Percentiles rank a stretch among this genome's conserved stretches.
phyloP scores from a whole-genome alignment of 257 asterid genomes.

The Rehmannia glutinosa region DNA sequence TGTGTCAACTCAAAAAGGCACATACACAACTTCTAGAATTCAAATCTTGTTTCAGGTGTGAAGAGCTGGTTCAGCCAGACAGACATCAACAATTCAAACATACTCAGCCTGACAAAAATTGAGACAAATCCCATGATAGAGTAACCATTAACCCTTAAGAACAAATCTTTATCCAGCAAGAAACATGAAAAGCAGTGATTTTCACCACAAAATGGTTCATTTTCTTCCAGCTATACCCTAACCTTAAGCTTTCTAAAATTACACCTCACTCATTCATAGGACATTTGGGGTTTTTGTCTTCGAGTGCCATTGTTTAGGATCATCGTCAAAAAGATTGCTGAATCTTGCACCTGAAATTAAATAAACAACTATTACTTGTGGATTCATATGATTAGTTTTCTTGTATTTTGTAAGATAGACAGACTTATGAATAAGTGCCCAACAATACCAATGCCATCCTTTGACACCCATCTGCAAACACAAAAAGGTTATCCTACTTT shows the following conservation, averaged over 20 bases:
- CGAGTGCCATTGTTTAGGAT: constrained; percentile 98
- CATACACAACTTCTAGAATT: background rate
- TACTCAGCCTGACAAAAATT: too few relatives aligned
- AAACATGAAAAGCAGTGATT: background rate
- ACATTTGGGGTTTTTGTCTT: background rate
- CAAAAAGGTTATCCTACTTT: constrained; percentile 15
- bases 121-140: background rate
- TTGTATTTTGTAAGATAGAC: constrained; percentile 29
- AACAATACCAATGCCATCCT: constrained; percentile 97
- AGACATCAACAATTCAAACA: too few relatives aligned
- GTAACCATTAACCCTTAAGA: background rate
- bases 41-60: too few relatives aligned
- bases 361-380: constrained; percentile 18
- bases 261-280: constrained; percentile 5
- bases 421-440: constrained; percentile 89
- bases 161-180: background rate
- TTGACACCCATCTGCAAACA: constrained; percentile 85
- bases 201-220: background rate
- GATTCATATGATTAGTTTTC: background rate
- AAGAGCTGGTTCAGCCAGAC: too few relatives aligned
- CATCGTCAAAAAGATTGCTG: constrained; percentile 92
- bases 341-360: constrained; percentile 82
- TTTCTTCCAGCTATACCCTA: background rate
- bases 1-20: constrained; percentile 1
- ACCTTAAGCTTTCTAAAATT: background rate